A percentile compares a stretch with the other conserved stretches of the same genome.
Conservation (phyloP, 2,329 filamentous ascomycete species). For the Pseudocercospora pini-densiflorae region DNA sequence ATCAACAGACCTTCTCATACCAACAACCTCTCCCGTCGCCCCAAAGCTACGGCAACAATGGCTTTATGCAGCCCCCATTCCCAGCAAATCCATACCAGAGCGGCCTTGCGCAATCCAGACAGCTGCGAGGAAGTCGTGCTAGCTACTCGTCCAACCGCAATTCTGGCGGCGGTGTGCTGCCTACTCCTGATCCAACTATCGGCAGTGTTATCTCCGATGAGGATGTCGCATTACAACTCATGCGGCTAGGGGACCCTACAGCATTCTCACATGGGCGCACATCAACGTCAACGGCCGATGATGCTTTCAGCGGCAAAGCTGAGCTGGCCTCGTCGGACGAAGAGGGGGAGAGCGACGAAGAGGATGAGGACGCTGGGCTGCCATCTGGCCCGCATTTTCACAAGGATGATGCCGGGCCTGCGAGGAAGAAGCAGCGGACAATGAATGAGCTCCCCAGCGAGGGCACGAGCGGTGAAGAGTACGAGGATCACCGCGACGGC, state of each 20-base stretch:
- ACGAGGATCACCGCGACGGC: constrained; percentile 57
- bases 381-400: constrained; percentile 36
- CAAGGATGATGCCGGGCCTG: constrained; percentile 35
- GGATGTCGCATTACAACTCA: constrained; percentile 95
- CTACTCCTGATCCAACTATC: constrained; percentile 96
- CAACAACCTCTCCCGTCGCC: constrained; percentile 81
- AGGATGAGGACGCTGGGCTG: constrained; percentile 60
- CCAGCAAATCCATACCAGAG: constrained; percentile 31
- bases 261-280: constrained; percentile 93
- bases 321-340: constrained; percentile 75
- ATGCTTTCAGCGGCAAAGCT: constrained; percentile 88
- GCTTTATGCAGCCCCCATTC: constrained; percentile 31
- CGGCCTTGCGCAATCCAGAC: constrained; percentile 41
- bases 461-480: constrained; percentile 65
- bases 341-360: constrained; percentile 77
- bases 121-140: constrained; percentile 66
- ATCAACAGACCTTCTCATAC: constrained; percentile 80
- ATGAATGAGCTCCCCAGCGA: constrained; percentile 60
- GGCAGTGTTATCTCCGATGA: constrained; percentile 97
- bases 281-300: constrained; percentile 89
- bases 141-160: constrained; percentile 46
- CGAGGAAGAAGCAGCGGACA: constrained; percentile 43
- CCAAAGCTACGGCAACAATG: constrained; percentile 65
- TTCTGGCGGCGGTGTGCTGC: constrained; percentile 67
- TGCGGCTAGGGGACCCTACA: constrained; percentile 91